phyloP scores from a whole-genome alignment of 2,329 filamentous ascomycete species.

The Fusarium siculi region DNA sequence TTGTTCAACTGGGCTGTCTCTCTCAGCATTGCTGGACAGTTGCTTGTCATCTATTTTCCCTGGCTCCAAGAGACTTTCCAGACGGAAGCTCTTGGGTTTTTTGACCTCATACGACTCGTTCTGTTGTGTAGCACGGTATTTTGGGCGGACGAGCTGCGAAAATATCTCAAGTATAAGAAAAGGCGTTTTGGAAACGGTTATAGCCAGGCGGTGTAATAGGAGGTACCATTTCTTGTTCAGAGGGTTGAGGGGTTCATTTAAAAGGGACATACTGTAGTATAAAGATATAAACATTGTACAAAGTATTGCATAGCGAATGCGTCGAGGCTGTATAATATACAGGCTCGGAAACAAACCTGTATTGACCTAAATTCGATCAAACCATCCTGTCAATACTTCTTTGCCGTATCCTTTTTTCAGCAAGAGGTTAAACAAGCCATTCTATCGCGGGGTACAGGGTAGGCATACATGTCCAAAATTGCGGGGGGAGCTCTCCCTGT shows the following conservation, averaged over 20 bases:
- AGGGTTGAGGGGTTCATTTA: neutral
- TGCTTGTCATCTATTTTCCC: constrained; percentile 93
- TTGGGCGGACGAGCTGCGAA: constrained; percentile 92
- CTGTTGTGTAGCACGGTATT: constrained; percentile 89
- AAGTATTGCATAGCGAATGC: constrained; percentile 29
- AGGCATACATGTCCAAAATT: constrained; percentile 13
- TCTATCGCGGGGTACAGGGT: constrained; percentile 29
- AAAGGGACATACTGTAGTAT: constrained; percentile 18
- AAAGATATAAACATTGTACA: constrained; percentile 21
- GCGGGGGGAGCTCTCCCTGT: constrained; percentile 34
- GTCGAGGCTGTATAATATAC: too few relatives aligned
- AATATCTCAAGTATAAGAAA: constrained; percentile 75
- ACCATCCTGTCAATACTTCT: too few relatives aligned
- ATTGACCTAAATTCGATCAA: neutral
- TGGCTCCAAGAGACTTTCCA: constrained; percentile 95
- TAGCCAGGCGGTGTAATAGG: constrained; percentile 72
- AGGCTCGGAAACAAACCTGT: neutral
- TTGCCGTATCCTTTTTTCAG: neutral
- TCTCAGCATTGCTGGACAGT: constrained; percentile 84
- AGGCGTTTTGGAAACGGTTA: constrained; percentile 69
- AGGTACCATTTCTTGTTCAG: constrained; percentile 3
- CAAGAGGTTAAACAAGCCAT: neutral
- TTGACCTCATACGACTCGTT: constrained; percentile 79
- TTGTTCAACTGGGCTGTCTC: constrained; percentile 98
- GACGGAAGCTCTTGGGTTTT: constrained; percentile 82